These are phyloP conservation scores for Aspergillus sojae DNA, from an alignment of 2,329 filamentous ascomycete genomes.

Conservation along the genomic window DNA sequence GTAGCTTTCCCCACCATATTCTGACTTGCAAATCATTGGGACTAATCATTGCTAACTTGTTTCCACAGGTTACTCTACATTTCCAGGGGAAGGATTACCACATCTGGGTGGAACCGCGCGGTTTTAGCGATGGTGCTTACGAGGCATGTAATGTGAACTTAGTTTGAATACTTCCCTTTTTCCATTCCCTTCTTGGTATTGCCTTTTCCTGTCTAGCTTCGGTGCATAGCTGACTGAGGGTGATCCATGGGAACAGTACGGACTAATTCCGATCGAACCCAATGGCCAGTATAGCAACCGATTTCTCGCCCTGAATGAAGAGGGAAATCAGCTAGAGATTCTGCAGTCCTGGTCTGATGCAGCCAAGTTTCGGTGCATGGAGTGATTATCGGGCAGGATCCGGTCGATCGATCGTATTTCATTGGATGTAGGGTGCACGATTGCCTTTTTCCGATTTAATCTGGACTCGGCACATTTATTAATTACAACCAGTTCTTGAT, in stretches of 20 bases:
- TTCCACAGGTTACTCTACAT: background rate
- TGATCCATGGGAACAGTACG: background rate
- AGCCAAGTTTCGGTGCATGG: background rate
- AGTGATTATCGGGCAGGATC: background rate
- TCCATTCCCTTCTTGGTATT: too few species aligned
- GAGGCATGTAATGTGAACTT: background rate
- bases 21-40: too few species aligned
- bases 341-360: background rate
- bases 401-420: background rate
- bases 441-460: background rate
- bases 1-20: background rate
- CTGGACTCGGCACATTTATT: too few species aligned
- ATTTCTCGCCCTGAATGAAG: background rate
- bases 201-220: too few species aligned
- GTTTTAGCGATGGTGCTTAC: background rate
- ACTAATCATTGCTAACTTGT: background rate
- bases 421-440: background rate
- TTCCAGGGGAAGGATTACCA: background rate
- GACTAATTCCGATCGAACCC: background rate
- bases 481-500: too few species aligned
- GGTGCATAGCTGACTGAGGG: background rate
- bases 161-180: background rate
- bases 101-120: background rate
- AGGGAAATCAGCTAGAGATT: background rate
- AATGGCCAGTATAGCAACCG: background rate